phyloP scores from a whole-genome alignment of 2,329 filamentous ascomycete genomes.

The Trichoderma harzianum region DNA sequence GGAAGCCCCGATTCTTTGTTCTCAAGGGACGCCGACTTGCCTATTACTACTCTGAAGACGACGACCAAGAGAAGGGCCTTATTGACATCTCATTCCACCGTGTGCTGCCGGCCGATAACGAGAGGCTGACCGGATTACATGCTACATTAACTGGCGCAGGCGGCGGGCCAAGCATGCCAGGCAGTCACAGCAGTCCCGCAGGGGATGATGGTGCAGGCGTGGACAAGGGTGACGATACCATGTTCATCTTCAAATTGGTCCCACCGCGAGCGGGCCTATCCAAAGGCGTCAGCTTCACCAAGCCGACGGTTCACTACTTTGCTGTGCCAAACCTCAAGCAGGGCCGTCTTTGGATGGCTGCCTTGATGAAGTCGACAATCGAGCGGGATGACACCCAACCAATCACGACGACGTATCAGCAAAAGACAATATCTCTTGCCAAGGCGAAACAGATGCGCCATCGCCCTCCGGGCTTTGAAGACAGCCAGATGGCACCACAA shows the following conservation, averaged over 20 bases:
- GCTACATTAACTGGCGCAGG: constrained; percentile 89
- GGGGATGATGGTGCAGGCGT: constrained; percentile 34
- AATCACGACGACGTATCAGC: constrained; percentile 89
- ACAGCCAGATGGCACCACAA: constrained; percentile 45
- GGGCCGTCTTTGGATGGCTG: constrained; percentile 95
- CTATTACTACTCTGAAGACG: constrained; percentile 94
- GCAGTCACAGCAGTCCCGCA: constrained; percentile 53
- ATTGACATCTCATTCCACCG: constrained; percentile 98
- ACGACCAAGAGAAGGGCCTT: constrained; percentile 87
- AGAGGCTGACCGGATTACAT: constrained; percentile 84
- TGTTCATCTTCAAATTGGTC: constrained; percentile 98
- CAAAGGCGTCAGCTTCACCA: constrained; percentile 93
- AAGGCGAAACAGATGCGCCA: constrained; percentile 87
- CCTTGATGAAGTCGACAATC: constrained; percentile 97
- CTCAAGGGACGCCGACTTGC: constrained; percentile 85
- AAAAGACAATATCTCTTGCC: constrained; percentile 89
- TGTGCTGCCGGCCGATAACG: constrained; percentile 90
- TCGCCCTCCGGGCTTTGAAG: constrained; percentile 84
- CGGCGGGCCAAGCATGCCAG: constrained; percentile 36
- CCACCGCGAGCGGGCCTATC: constrained; percentile 84
- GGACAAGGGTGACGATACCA: constrained; percentile 60
- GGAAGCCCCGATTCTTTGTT: constrained; percentile 96
- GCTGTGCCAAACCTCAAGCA: constrained; percentile 87
- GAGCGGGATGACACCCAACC: constrained; percentile 79
- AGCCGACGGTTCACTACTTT: constrained; percentile 96